Base-by-base conservation (phyloP, 2,329 filamentous ascomycete species). In the Didymellaceae sp. region DNA sequence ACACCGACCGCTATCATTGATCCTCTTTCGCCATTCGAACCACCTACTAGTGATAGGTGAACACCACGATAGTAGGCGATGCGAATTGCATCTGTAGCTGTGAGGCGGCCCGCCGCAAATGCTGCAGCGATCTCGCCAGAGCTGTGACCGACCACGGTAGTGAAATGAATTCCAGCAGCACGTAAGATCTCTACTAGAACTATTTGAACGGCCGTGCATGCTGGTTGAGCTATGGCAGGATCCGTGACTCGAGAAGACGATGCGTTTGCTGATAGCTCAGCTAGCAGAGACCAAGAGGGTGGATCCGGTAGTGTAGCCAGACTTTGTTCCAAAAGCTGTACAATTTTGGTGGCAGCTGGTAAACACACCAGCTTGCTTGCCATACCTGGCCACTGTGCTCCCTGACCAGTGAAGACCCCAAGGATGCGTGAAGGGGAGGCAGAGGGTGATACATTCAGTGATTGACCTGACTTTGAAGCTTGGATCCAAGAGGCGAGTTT, bases 1-100 rank as follows among this genome's bases (percentile, higher is more conserved):
- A 49, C 51, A 0, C 61, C 63, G 6, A 61, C 58, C 1, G 66
- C 68, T 18, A 71, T 33, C 75, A 77, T 77, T 1, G 64, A 59
- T 16, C 74, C 46, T 48, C 44, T 14, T 20, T 43, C 47, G 24
- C 38, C 49, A 24, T 46, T 24, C 6, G 1, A 28, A 1, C 42
- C 42, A 5, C 28, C 20, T 13, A 43, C 39, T 1, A 45, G 13
- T 4, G 14, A 9, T n/a, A 41, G 13, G 17, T 52, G 39, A 0
- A 68, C 32, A 2, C 61, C 63, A 6, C 63, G 55, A 21, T 45
- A 57, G 22, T 58, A 64, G 2, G 54, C 54, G 1, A 58, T 38
- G 0, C 40, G 45, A 14, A 65, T 47, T 2, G 60, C 61, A 47
- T 52, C 39, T 11, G 17, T 18, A 14, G 43, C 21, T 52, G 17